Evolutionary conservation across 2,329 filamentous ascomycete species (phyloP), one percentile per base, ranked within the genome.

Genomic region (Furcasterigmium furcatum): DNA sequence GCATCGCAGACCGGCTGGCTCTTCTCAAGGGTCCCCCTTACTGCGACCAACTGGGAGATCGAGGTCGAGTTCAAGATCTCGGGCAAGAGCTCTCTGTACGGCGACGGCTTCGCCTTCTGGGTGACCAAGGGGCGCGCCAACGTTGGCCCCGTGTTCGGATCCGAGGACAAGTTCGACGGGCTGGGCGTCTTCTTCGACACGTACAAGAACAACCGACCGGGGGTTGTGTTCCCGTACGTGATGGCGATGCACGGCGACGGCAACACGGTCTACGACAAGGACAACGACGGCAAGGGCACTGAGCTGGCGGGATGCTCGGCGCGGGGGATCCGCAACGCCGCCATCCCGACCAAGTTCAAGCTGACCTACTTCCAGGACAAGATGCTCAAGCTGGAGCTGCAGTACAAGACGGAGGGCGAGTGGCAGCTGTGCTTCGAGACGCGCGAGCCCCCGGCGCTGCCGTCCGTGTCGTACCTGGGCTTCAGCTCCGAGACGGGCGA

Each of bases 201-300:
- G 38, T 99, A 99, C 79, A 99, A 99, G 83, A 99, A 99, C 76
- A 96, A 96, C 74, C 84, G 94, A 13, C 92, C 94, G 1, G 94
- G 94, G 36, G 87, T 90, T 35, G 88, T 96, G 39, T 99, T 99
- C 70, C 94, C 94, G 42, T 96, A 96, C 63, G 87, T 99, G 59
- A 96, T 97, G 91, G 92, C 91, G 52, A 97, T 97, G 94, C 77
- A 91, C 55, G 94, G 94, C 49, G 94, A 99, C 65, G 92, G 94
- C 51, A 76, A 90, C 63, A 95, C 87, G 7, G 65, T 75, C 13
- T 99, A 99, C 70, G 91, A 97, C 74, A 91, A 96, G 73, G 84
- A 85, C 58, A 91, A 91, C 59, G 94, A 99, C 61, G 94, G 94
- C 63, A 97, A 96, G 76, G 80, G 83, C 46, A 91, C 88, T 58